phyloP scores from a whole-genome alignment of 306 rosid species.

The Lupinus albus region DNA sequence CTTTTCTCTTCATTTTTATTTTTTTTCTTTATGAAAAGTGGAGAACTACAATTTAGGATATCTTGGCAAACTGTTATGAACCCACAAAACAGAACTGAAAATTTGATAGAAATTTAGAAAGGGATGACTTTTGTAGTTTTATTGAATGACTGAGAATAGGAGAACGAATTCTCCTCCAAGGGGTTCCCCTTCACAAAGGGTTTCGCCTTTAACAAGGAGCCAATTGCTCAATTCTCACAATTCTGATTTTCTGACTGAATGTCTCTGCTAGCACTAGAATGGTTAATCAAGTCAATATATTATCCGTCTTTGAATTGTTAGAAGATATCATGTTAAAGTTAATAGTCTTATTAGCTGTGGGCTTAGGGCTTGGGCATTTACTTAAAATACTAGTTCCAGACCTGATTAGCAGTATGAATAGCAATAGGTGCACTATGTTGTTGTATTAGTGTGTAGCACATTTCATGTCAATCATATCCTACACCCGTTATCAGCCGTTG shows the following conservation, averaged over 20 bases:
- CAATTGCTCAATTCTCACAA: too few relatives aligned
- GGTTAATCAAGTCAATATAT: not conserved
- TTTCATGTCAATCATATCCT: not conserved
- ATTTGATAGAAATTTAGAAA: too few relatives aligned
- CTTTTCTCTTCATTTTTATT: not conserved
- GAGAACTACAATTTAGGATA: slow-evolving; percentile 4
- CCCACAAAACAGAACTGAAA: too few relatives aligned
- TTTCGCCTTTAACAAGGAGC: too few relatives aligned
- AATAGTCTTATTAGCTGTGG: not conserved
- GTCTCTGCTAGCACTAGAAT: not conserved
- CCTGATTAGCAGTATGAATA: not conserved
- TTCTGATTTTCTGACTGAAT: too few relatives aligned
- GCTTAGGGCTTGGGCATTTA: not conserved
- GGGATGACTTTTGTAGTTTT: too few relatives aligned
- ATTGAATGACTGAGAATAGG: too few relatives aligned
- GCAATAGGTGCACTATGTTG: not conserved
- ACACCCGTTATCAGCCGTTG: too few relatives aligned
- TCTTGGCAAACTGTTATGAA: too few relatives aligned
- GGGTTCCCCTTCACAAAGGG: too few relatives aligned
- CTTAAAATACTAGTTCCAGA: not conserved
- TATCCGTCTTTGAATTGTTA: not conserved
- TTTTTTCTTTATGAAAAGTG: not conserved
- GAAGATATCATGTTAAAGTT: not conserved
- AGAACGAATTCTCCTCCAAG: too few relatives aligned
- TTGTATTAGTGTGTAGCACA: not conserved